A percentile compares a stretch with the other conserved stretches of the same genome.
Evolutionary conservation across 2,329 filamentous ascomycete genomes (phyloP).

Genomic region (Rutstroemia sp.): DNA sequence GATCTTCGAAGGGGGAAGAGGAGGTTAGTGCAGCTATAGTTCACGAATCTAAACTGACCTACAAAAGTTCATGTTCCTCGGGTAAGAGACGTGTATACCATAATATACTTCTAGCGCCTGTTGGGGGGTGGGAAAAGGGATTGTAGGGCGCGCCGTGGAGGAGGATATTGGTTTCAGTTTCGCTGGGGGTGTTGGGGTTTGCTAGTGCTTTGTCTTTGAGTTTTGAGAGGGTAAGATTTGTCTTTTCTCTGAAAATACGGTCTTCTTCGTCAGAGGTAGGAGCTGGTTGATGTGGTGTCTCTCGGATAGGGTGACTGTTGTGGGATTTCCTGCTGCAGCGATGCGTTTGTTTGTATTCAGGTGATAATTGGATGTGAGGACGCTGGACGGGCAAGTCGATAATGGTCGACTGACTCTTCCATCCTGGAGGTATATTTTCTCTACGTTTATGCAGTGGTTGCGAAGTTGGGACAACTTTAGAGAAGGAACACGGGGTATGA

Average conservation of each 20-base stretch:
- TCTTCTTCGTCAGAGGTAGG: constrained; percentile 2
- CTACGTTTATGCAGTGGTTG: too few species aligned
- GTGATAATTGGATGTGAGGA: background rate
- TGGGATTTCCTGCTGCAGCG: background rate
- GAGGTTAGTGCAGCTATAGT: too few species aligned
- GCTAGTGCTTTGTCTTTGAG: background rate
- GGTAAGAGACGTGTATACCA: background rate
- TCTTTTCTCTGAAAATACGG: background rate
- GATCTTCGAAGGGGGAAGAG: too few species aligned
- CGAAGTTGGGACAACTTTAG: too few species aligned
- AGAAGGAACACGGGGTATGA: too few species aligned
- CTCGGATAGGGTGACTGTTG: background rate
- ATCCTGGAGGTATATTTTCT: too few species aligned
- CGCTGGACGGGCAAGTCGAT: background rate
- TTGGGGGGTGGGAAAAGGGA: background rate
- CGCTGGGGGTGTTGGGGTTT: background rate
- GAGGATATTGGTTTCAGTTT: background rate
- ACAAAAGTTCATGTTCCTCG: too few species aligned
- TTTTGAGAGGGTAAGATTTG: background rate
- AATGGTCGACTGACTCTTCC: too few species aligned
- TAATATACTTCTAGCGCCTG: background rate
- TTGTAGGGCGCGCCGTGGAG: background rate
- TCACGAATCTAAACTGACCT: too few species aligned
- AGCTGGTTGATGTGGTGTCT: background rate
- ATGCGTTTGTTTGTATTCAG: background rate